Evolutionary conservation across 2,329 filamentous ascomycete species (phyloP), one percentile per base, ranked within the genome.

Genomic region (Graphilbum ipis-grandicollis): DNA sequence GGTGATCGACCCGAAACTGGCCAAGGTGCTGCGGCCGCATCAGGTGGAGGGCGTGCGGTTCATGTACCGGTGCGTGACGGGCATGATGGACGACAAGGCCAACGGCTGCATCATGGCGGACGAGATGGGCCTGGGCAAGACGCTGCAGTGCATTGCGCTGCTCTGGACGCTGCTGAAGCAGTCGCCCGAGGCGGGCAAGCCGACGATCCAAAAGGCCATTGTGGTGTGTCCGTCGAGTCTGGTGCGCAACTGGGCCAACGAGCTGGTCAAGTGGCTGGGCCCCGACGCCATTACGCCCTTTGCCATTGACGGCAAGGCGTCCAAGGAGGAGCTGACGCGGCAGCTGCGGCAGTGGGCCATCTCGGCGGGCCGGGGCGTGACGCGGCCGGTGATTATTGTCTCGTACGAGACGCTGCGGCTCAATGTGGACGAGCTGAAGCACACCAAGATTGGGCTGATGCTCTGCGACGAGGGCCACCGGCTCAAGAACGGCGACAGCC

Each of bases 51-150:
- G 90, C 50, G 90, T 98, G 44, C 93, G 90, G 61, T 98, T 98
- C 56, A 75, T 98, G 66, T 98, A 96, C 57, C 72, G 74, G 46
- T 93, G 84, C 50, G 85, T 90, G 6, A 96, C 88, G 2, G 90
- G 90, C n/a, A 69, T 96, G 66, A 81, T 96, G 39, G 90, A 96
- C 48, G 70, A 79, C 28, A 88, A 88, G 48, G 90, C 90, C 34
- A 82, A 94, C 54, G 90, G 90, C 2, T 98, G 90, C 57, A 98
- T 98, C 53, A 98, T 98, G 90, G 90, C 90, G 37, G 90, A 98
- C 54, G 90, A 94, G 54, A 98, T 98, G 90, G 90, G 90, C 47
- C 62, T 98, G 22, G 90, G 90, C 39, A 98, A 98, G 60, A 98
- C 90, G 15, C 59, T 98, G 31, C 90, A 98, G 62, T 98, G 90